Conservation (phyloP, 768 basidiomycete genomes). For the Inosperma sp. region DNA sequence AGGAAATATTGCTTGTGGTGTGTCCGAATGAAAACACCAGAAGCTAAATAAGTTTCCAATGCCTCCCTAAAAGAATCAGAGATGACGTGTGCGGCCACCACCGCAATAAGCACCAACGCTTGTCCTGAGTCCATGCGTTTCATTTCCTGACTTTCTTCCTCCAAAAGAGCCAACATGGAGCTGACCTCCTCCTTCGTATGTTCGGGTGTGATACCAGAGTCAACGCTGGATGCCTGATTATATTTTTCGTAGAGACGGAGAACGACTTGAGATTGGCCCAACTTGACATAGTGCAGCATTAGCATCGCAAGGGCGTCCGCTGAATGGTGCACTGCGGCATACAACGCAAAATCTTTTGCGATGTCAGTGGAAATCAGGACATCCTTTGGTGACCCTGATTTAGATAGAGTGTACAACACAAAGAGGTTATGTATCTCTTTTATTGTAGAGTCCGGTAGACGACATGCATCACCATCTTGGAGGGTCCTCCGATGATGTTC, state of each 20-base stretch:
- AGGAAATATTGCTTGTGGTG: slow-evolving; percentile 38
- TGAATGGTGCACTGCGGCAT: slow-evolving; percentile 41
- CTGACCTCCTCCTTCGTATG: not conserved
- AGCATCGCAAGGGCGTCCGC: slow-evolving; percentile 46
- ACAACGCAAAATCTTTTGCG: slow-evolving; percentile 47
- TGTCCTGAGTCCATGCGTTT: slow-evolving; percentile 26
- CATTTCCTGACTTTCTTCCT: slow-evolving; percentile 13
- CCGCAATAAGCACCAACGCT: slow-evolving; percentile 45
- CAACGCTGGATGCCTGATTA: slow-evolving; percentile 19
- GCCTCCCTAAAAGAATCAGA: slow-evolving; percentile 55
- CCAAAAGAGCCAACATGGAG: slow-evolving; percentile 9
- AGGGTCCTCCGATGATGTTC: slow-evolving; percentile 10
- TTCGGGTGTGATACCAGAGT: not conserved
- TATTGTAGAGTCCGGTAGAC: slow-evolving; percentile 11
- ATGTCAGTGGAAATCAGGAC: slow-evolving; percentile 7
- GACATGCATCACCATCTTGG: slow-evolving; percentile 12
- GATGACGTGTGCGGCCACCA: slow-evolving; percentile 58
- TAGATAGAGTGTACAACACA: not conserved
- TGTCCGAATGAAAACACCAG: slow-evolving; percentile 33
- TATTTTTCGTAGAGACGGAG: slow-evolving; percentile 43
- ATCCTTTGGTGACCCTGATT: not conserved
- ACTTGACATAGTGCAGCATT: slow-evolving; percentile 43
- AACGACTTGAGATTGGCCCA: slow-evolving; percentile 37
- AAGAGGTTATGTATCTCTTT: slow-evolving; percentile 14
- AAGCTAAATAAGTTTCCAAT: slow-evolving; percentile 39